Conservation (phyloP, 2,329 filamentous ascomycete species). For the Epichloe baconii region DNA sequence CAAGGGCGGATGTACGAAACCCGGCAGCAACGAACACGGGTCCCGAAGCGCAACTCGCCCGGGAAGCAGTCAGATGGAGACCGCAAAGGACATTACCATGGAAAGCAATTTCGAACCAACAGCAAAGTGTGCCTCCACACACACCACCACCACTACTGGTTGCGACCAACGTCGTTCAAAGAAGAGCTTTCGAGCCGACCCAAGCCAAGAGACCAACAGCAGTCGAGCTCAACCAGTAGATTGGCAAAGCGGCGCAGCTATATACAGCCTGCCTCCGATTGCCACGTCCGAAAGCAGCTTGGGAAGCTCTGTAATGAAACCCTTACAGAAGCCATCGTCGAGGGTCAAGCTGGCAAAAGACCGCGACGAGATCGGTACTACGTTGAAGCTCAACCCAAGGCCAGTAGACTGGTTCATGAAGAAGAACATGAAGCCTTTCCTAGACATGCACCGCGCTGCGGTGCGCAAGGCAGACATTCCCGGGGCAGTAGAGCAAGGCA, state of each 20-base stretch:
- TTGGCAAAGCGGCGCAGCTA: slow-evolving; percentile 7
- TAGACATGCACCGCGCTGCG: not conserved
- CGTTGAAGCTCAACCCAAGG: slow-evolving; percentile 10
- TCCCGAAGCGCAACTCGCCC: not conserved
- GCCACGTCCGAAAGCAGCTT: slow-evolving; percentile 9
- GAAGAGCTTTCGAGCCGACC: not conserved
- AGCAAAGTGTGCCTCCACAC: slow-evolving; percentile 36
- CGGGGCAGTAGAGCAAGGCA: not conserved
- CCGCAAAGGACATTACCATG: not conserved
- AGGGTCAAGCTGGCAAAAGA: slow-evolving; percentile 8
- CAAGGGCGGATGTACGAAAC: not conserved
- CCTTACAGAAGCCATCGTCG: slow-evolving; percentile 15
- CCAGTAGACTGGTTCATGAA: slow-evolving; percentile 7
- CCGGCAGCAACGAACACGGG: not conserved
- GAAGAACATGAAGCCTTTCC: not conserved
- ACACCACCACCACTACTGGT: slow-evolving; percentile 51
- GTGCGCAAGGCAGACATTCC: not conserved
- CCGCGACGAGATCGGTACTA: slow-evolving; percentile 19
- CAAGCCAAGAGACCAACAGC: not conserved
- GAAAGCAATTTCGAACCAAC: not conserved
- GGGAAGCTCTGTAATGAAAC: slow-evolving; percentile 10
- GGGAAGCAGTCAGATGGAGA: not conserved
- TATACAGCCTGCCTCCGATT: slow-evolving; percentile 12
- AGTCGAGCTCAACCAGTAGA: not conserved
- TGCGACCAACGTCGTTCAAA: slow-evolving; percentile 20